Percentiles rank a stretch among this genome's conserved stretches.
Evolutionary conservation across 2,329 filamentous ascomycete genomes (phyloP).

Genomic region (Pyricularia sp.): DNA sequence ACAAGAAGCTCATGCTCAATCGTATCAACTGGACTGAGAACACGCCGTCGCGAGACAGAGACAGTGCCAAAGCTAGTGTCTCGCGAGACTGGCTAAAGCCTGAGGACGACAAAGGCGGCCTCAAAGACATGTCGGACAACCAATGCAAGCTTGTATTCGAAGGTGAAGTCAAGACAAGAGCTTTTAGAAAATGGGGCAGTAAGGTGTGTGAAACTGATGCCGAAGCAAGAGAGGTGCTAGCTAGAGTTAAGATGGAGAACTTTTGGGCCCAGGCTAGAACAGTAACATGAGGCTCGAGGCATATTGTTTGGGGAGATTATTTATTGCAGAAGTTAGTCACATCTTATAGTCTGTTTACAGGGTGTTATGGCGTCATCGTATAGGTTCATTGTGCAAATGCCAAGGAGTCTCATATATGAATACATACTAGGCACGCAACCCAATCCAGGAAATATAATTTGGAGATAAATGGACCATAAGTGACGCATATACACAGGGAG

Average conservation of each 20-base stretch:
- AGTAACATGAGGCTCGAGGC: background rate
- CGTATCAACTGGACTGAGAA: constrained; percentile 96
- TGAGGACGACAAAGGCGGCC: constrained; percentile 65
- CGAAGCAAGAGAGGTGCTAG: constrained; percentile 72
- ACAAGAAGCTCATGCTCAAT: constrained; percentile 87
- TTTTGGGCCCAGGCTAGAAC: constrained; percentile 88
- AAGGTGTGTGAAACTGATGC: constrained; percentile 90
- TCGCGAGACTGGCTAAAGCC: constrained; percentile 69
- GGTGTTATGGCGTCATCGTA: too few species aligned
- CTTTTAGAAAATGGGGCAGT: constrained; percentile 80
- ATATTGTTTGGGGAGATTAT: too few species aligned
- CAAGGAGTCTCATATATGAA: too few species aligned
- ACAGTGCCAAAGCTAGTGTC: constrained; percentile 47
- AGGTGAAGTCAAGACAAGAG: constrained; percentile 71
- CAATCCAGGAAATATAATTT: background rate
- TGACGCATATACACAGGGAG: too few species aligned
- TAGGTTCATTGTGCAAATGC: too few species aligned
- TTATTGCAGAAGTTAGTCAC: background rate
- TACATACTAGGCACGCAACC: too few species aligned
- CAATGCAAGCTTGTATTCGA: constrained; percentile 82
- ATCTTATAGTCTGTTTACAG: background rate
- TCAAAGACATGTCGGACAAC: constrained; percentile 77
- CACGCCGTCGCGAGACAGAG: constrained; percentile 53
- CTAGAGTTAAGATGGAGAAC: constrained; percentile 81
- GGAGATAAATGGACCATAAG: background rate